Base-by-base conservation (phyloP, 78 protist species). In the Thecamonas trahens region DNA sequence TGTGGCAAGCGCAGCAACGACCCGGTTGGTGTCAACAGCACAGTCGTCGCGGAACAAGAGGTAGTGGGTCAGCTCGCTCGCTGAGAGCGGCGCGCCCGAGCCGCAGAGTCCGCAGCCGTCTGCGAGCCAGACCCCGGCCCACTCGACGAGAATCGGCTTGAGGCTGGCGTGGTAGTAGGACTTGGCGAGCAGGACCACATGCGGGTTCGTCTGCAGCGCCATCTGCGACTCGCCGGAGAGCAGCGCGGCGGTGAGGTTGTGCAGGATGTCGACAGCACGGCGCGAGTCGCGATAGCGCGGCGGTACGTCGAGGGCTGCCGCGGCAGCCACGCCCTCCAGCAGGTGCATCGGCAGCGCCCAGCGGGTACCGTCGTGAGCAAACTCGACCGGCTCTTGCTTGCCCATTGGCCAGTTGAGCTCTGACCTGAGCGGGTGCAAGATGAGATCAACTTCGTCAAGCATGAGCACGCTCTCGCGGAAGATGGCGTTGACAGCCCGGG, bases 371-470 rank as follows among this genome's bases (percentile, higher is more conserved):
- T n/a, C 57, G 15, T n/a, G n/a, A n/a, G n/a, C n/a, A n/a, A 38
- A n/a, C 57, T 79, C 77, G 40, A 80, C 6, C 28, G 70, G 39
- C 34, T 61, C 37, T 38, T 70, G 61, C 29, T 29, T 14, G 38
- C 88, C 88, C 26, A 84, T 66, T 20, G 90, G 90, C 76, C 74
- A 85, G 67, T 85, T 85, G 67, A 85, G 85, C 83, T 85, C 90
- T 1, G 69, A 37, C 54, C 74, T 68, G 17, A 85, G 73, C 28
- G 90, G 90, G 69, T 85, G 90, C 52, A 85, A 74, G 55, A 85
- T 20, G 34, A 85, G 53, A 59, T 85, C 90, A 14, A 85, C 90
- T 37, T 80, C 85, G 61, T 79, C 85, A 24, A 66, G 1, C 26
- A 83, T 28, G 32, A 83, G 55, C 24, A 63, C 52, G 39, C 75